These are phyloP conservation scores for Saksenaea oblongispora DNA, from an alignment of 371 early-diverging fungal genomes.

Conservation along the genomic window DNA sequence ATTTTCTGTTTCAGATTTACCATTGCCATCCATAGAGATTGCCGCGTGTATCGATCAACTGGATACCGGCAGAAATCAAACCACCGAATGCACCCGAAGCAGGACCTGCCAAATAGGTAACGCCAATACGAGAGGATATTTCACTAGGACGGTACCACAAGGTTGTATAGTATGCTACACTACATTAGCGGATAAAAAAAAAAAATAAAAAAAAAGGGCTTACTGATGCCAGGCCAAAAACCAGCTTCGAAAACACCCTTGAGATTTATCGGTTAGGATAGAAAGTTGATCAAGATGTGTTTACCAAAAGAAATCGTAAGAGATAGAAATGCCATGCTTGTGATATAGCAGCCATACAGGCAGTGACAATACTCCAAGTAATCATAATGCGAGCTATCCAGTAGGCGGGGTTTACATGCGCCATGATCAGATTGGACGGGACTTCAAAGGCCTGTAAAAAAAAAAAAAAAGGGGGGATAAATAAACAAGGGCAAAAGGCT, in stretches of 20 bases:
- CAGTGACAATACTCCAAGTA: constrained; percentile 52
- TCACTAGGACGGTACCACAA: constrained; percentile 53
- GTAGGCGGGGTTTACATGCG: constrained; percentile 43
- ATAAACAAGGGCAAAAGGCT: background rate
- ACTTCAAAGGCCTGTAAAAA: constrained; percentile 43
- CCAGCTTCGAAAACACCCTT: constrained; percentile 55
- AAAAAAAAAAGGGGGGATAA: background rate
- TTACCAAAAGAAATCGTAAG: constrained; percentile 44
- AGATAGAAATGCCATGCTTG: constrained; percentile 52
- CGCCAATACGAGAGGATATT: constrained; percentile 46
- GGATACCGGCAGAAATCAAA: constrained; percentile 47
- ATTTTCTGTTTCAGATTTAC: constrained; percentile 7
- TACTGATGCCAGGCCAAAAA: constrained; percentile 53
- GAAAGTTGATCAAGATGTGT: too few relatives aligned
- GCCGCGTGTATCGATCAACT: constrained; percentile 45
- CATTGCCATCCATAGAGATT: constrained; percentile 53
- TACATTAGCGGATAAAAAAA: background rate
- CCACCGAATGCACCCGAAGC: constrained; percentile 52
- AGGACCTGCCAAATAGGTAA: constrained; percentile 50
- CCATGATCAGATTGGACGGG: constrained; percentile 53
- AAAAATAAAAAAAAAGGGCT: constrained; percentile 9
- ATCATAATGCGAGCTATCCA: constrained; percentile 58
- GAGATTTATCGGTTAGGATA: background rate
- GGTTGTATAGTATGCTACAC: constrained; percentile 46
- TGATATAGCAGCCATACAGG: constrained; percentile 50